Evolutionary conservation across 1,284 basidiomycete genomes (phyloP), one percentile per base, ranked within the genome.

Genomic region (Cutaneotrichosporon spelunceum): DNA sequence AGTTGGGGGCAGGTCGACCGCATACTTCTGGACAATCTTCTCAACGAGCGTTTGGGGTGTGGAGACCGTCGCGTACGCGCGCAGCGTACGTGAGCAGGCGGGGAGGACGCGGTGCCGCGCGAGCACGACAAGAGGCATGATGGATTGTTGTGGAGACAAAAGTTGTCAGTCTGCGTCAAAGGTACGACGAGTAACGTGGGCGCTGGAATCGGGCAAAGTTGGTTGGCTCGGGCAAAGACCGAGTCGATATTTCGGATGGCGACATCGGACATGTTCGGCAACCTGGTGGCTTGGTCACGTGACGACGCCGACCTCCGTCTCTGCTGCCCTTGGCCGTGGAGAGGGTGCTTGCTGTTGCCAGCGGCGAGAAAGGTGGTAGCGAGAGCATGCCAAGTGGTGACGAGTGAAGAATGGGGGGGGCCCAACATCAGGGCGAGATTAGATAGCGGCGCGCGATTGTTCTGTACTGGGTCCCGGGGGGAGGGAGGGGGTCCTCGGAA

Each of bases 1-100:
- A 49, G 86, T 87, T 56, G 83, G 78, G 1, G 90, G 85, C 1
- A 93, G 82, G 59, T 89, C 93, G 39, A 99, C 91, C 1, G 95
- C 89, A 82, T 98, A 96, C 74, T 89, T 91, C 78, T 99, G 94
- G 0, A 99, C 94, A 67, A 99, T 89, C 82, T 99, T 99, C 81
- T 99, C 96, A 72, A 99, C 91, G 70, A 93, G 83, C 0, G 93
- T 95, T 78, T 98, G 94, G 7, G 90, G 88, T 24, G 63, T 72
- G 14, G 73, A 72, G 1, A 72, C 68, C 5, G 74, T 74, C 16
- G 76, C 75, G 62, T 76, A 77, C 2, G 56, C 21, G 30, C 60
- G 53, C 21, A 24, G 14, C 4, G 50, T 29, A 21, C 50, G 50
- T 21, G 30, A n/a, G 11, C 21, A 53, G 14, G 50, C 50, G 50